Conservation (phyloP, 306 rosid species). For the Corylus americana region DNA sequence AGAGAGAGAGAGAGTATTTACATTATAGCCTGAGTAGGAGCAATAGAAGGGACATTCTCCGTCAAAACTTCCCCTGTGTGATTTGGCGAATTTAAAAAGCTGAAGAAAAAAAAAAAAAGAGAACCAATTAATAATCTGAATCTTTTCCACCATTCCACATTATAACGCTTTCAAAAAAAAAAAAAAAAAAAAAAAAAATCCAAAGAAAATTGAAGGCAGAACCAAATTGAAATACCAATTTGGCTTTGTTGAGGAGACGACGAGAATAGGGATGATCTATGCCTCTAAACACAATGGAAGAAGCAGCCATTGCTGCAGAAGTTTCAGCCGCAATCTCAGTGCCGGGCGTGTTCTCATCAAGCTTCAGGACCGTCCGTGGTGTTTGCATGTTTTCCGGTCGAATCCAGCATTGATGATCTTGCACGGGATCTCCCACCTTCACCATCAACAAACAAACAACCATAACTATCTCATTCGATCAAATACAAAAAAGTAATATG, state of each 20-base stretch:
- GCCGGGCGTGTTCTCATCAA: constrained; percentile 54
- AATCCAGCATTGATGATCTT: constrained; percentile 81
- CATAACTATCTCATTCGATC: background rate
- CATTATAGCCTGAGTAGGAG: constrained; percentile 84
- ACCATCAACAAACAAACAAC: background rate
- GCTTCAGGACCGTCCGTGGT: constrained; percentile 58
- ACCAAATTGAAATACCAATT: constrained; percentile 41
- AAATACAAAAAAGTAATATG: background rate
- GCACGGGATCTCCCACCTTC: constrained; percentile 77
- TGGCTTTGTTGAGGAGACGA: constrained; percentile 84
- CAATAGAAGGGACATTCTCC: constrained; percentile 99
- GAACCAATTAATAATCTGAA: background rate
- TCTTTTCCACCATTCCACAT: background rate
- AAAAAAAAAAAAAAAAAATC: too few species aligned
- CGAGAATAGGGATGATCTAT: constrained; percentile 54
- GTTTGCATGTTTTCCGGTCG: constrained; percentile 82
- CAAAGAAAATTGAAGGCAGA: background rate
- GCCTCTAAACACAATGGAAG: constrained; percentile 65
- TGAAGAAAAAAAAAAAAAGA: constrained; percentile 9
- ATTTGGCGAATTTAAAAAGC: constrained; percentile 69
- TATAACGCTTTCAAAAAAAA: background rate
- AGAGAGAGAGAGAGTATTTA: constrained; percentile 23
- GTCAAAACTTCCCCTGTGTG: constrained; percentile 73
- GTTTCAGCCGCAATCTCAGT: constrained; percentile 93
- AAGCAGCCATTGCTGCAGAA: constrained; percentile 82